Percentiles rank a stretch among this genome's conserved stretches.
Conservation (phyloP, 495 filamentous ascomycete species). For the Cairneyella variabilis region DNA sequence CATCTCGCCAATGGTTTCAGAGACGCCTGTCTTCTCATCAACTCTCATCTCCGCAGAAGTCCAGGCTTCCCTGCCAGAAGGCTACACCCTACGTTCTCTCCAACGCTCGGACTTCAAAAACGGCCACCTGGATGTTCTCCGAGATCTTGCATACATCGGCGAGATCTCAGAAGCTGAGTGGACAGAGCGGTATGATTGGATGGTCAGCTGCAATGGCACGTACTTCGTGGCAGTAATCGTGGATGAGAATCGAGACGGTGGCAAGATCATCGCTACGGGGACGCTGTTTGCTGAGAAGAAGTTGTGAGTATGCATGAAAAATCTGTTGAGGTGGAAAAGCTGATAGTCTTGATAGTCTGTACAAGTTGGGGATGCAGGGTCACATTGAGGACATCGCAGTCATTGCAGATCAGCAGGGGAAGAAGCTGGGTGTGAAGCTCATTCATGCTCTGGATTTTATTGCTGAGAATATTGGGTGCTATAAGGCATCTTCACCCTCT, state of each 20-base stretch:
- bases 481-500: constrained; percentile 18
- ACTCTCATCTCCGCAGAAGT: not conserved
- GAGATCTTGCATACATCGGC: constrained; percentile 1
- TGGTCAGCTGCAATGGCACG: constrained; percentile 3
- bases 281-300: constrained; percentile 12
- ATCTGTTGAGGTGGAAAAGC: not conserved
- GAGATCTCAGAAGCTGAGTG: constrained; percentile 2
- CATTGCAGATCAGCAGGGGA: constrained; percentile 4
- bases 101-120: constrained; percentile 5
- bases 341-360: constrained; percentile 4
- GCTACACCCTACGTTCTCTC: constrained; percentile 2
- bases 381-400: constrained; percentile 15
- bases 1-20: not conserved
- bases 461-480: constrained; percentile 30
- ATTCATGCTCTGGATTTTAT: constrained; percentile 18
- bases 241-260: not conserved
- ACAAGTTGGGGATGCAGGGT: constrained; percentile 9
- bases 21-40: not conserved
- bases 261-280: constrained; percentile 6
- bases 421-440: constrained; percentile 3
- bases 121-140: constrained; percentile 8
- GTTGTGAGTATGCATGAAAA: constrained; percentile 2
- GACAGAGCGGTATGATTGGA: constrained; percentile 3
- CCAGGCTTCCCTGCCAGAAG: not conserved
- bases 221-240: constrained; percentile 12